phyloP scores from a whole-genome alignment of 352 stramenopile species.

The Pythium phragmiticola region DNA sequence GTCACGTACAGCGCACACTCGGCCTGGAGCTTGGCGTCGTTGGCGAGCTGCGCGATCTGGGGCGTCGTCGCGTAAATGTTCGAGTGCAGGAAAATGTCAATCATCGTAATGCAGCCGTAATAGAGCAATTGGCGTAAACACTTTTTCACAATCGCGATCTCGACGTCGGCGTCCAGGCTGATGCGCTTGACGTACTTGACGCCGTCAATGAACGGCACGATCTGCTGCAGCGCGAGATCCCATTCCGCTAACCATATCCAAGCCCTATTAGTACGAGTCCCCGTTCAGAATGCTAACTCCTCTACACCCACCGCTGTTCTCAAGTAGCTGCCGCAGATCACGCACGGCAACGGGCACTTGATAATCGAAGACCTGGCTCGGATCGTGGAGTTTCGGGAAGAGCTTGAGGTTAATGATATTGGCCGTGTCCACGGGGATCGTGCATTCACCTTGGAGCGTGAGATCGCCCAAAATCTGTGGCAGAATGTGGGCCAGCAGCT shows the following conservation, averaged over 20 bases:
- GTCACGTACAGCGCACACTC: conserved; percentile 81
- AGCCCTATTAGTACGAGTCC: conserved; percentile 1
- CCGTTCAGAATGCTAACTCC: not conserved
- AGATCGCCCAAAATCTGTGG: conserved; percentile 74
- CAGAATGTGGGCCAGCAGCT: conserved; percentile 59
- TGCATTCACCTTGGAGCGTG: conserved; percentile 73
- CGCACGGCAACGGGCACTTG: conserved; percentile 83
- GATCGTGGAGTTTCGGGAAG: conserved; percentile 73
- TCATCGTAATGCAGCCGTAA: conserved; percentile 87
- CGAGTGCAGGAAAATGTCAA: conserved; percentile 90
- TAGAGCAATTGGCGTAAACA: conserved; percentile 86
- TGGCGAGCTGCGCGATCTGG: conserved; percentile 57
- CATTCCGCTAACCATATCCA: conserved; percentile 57
- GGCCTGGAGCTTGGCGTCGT: conserved; percentile 62
- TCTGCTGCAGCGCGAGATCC: conserved; percentile 86
- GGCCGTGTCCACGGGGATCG: conserved; percentile 74
- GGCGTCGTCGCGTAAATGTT: conserved; percentile 87
- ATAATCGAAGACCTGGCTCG: conserved; percentile 71
- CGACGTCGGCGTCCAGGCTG: conserved; percentile 83
- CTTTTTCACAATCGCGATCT: conserved; percentile 87
- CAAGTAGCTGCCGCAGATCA: conserved; percentile 62
- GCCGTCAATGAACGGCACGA: conserved; percentile 90
- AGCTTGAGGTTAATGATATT: conserved; percentile 90
- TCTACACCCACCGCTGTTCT: conserved; percentile 63
- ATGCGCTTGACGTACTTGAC: conserved; percentile 91